Evolutionary conservation across 345 rosid genomes (phyloP).

Genomic region (Geranium brycei): DNA sequence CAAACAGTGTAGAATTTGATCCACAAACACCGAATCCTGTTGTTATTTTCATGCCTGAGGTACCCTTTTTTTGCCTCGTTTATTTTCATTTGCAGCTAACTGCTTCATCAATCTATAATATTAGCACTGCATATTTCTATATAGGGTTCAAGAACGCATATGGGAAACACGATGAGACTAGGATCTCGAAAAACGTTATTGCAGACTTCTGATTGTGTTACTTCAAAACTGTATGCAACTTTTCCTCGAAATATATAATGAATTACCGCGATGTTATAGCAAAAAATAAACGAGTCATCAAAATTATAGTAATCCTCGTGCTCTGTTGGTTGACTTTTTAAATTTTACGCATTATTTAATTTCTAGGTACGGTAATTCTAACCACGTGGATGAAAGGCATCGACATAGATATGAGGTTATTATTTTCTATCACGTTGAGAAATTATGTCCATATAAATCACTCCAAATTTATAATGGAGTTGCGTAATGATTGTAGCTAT

Average conservation of each 20-base stretch:
- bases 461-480: neutral
- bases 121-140: constrained; percentile 1
- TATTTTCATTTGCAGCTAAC: neutral
- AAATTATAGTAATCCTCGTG: too few relatives aligned
- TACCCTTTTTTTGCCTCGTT: constrained; percentile 13
- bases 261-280: neutral
- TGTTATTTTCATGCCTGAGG: constrained; percentile 96
- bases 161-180: constrained; percentile 98
- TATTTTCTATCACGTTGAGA: constrained; percentile 6
- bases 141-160: constrained; percentile 92
- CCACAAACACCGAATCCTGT: constrained; percentile 62
- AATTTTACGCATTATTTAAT: neutral
- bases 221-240: constrained; percentile 66
- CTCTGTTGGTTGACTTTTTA: too few relatives aligned
- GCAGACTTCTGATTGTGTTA: constrained; percentile 50
- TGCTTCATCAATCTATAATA: constrained; percentile 4
- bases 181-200: constrained; percentile 82
- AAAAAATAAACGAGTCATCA: neutral
- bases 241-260: too few relatives aligned
- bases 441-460: neutral
- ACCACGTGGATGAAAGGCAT: constrained; percentile 67
- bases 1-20: constrained; percentile 85
- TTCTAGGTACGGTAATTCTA: constrained; percentile 52
- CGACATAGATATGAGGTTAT: constrained; percentile 92
- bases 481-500: neutral